Conservation (phyloP, 2,329 filamentous ascomycete genomes). For the Hypoxylon sp. region DNA sequence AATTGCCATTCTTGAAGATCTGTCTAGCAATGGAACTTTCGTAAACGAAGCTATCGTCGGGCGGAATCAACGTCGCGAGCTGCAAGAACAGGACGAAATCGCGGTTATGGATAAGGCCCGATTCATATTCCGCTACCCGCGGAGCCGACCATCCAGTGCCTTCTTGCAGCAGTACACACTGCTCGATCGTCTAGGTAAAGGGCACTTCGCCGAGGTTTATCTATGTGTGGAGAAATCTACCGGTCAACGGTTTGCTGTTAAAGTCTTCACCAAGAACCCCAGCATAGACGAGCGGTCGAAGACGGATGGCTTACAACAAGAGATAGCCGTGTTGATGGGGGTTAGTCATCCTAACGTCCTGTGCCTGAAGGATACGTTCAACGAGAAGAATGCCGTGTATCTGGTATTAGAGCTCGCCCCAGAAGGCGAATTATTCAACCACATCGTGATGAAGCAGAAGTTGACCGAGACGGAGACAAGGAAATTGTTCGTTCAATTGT, state of each 20-base stretch:
- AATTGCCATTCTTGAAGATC: conserved; percentile 84
- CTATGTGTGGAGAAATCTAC: conserved; percentile 86
- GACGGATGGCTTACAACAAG: conserved; percentile 87
- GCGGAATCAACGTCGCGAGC: conserved; percentile 87
- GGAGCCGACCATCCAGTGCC: conserved; percentile 73
- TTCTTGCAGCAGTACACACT: conserved; percentile 90
- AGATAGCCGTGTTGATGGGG: conserved; percentile 96
- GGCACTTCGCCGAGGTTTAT: conserved; percentile 94
- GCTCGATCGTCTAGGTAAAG: conserved; percentile 87
- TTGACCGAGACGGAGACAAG: conserved; percentile 84
- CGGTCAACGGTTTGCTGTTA: conserved; percentile 87
- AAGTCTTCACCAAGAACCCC: conserved; percentile 87
- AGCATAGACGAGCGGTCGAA: conserved; percentile 86
- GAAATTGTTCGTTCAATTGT: conserved; percentile 88
- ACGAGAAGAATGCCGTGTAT: conserved; percentile 90
- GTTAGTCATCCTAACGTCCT: conserved; percentile 93
- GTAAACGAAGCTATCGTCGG: conserved; percentile 92
- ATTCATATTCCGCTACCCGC: conserved; percentile 92
- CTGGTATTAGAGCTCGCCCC: conserved; percentile 88
- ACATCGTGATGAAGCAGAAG: conserved; percentile 90
- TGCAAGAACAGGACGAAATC: conserved; percentile 91
- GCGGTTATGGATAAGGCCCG: conserved; percentile 84
- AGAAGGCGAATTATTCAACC: conserved; percentile 95
- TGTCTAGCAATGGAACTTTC: conserved; percentile 96
- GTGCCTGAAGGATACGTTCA: conserved; percentile 93